Base-by-base conservation (phyloP, 768 basidiomycete genomes). In the Strobilomyces confusus region DNA sequence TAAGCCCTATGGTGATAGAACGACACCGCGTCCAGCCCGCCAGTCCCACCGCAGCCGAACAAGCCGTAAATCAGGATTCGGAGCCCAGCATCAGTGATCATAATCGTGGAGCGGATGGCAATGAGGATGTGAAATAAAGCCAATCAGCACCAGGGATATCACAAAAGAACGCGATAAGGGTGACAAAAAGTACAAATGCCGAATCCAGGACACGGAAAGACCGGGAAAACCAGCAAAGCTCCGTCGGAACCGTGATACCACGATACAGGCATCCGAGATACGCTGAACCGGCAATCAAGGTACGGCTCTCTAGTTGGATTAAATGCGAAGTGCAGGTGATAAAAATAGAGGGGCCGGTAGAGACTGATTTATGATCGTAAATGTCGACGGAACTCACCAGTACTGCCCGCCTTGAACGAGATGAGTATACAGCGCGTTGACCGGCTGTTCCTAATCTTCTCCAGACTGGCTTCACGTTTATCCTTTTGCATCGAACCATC, bases 351-450 rank as follows among this genome's bases (percentile, higher is more conserved):
- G 45, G n/a, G 32, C 17, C 25, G 6, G 26, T 5, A 29, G 20
- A n/a, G 12, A 20, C 0, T 1, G 38, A 25, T 33, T 5, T 23
- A 29, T 1, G 17, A 52, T 30, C 6, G 19, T 23, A 33, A 52
- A 34, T 36, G 34, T 9, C 45, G 40, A 43, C 25, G 26, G 12
- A 32, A 70, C 76, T 49, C 61, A 89, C 92, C 92, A n/a, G 89
- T 92, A 63, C 89, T 89, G 5, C 94, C 94, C 26, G 94, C 93
- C 69, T 95, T 97, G 81, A 98, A 95, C 0, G 93, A 97, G 57
- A 98, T 94, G 58, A 99, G 72, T 56, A 98, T 97, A 40, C 95
- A 84, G 30, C 79, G 80, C 12, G 78, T 82, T 15, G 61, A 74
- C 25, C 69, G 68, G 65, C 79, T 81, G 17, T 58, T 81, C 63